Evolutionary conservation across 768 basidiomycete species (phyloP).

Genomic region (Austroboletus eburneus): DNA sequence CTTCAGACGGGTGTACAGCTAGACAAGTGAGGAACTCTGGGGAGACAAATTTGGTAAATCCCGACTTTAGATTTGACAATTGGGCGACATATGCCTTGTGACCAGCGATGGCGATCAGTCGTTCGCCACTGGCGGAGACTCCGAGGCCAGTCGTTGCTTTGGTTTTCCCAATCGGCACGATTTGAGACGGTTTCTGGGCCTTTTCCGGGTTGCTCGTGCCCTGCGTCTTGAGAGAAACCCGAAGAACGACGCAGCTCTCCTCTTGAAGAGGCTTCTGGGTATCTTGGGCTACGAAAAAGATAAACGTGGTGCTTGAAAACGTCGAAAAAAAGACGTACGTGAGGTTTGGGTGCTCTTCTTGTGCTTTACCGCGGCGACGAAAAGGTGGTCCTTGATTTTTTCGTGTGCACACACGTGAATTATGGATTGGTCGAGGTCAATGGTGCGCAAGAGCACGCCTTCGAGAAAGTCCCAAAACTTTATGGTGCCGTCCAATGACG

Average conservation of each 20-base stretch:
- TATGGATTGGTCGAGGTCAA: conserved; percentile 67
- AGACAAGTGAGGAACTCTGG: conserved; percentile 79
- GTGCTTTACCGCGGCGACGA: conserved; percentile 57
- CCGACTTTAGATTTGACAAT: conserved; percentile 51
- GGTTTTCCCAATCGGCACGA: conserved; percentile 63
- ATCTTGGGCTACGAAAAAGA: conserved; percentile 12
- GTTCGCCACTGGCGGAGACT: conserved; percentile 71
- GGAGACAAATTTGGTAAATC: conserved; percentile 81
- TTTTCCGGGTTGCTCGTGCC: conserved; percentile 38
- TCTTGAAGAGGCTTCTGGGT: conserved; percentile 30
- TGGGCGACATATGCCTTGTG: conserved; percentile 75
- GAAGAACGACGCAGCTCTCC: conserved; percentile 48
- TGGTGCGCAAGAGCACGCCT: conserved; percentile 68
- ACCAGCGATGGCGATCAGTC: conserved; percentile 71
- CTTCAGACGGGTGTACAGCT: conserved; percentile 83
- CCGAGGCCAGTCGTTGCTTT: conserved; percentile 59
- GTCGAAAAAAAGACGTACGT: conserved; percentile 9
- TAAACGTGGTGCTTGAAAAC: neutral
- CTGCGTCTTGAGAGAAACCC: conserved; percentile 52
- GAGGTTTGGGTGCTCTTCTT: conserved; percentile 40
- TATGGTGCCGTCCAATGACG: conserved; percentile 77
- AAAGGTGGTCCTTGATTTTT: conserved; percentile 62
- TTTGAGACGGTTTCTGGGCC: conserved; percentile 44
- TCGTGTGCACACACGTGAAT: conserved; percentile 69
- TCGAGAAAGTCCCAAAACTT: conserved; percentile 95